Evolutionary conservation across 1,284 basidiomycete genomes (phyloP).

Genomic region (Sanghuangporus weigelae): DNA sequence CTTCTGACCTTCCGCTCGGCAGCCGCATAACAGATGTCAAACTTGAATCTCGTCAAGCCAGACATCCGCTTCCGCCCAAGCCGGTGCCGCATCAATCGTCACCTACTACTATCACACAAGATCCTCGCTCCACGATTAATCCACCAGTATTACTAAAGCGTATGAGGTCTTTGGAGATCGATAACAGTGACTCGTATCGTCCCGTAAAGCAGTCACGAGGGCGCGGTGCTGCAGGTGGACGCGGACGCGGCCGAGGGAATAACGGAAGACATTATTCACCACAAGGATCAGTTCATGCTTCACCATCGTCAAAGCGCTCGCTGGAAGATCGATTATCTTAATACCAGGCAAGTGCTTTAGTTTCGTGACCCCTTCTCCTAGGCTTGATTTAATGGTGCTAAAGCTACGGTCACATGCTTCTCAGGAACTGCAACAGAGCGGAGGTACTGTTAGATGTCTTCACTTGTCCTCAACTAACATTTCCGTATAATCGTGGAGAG

Average conservation of each 20-base stretch:
- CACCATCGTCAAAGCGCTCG: background rate
- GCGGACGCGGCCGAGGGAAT: background rate
- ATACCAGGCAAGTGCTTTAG: background rate
- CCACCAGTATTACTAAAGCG: background rate
- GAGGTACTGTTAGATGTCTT: too few relatives aligned
- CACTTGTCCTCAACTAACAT: too few relatives aligned
- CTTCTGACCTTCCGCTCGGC: background rate
- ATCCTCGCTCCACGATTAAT: background rate
- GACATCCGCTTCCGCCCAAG: background rate
- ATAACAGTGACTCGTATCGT: background rate
- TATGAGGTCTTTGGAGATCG: background rate
- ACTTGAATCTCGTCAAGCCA: background rate
- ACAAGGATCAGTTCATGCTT: background rate
- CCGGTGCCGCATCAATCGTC: background rate
- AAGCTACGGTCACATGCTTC: background rate
- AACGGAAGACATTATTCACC: background rate
- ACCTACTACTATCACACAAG: background rate
- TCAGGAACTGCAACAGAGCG: too few relatives aligned
- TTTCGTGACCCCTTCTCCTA: background rate
- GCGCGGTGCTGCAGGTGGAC: background rate
- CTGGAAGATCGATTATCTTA: background rate
- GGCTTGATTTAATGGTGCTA: background rate
- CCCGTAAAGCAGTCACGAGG: background rate
- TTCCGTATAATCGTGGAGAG: too few relatives aligned
- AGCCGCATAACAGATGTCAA: background rate